Evolutionary conservation across 257 asterid species (phyloP), one percentile per base, ranked within the genome.

Genomic region (Linderniella brevidens): DNA sequence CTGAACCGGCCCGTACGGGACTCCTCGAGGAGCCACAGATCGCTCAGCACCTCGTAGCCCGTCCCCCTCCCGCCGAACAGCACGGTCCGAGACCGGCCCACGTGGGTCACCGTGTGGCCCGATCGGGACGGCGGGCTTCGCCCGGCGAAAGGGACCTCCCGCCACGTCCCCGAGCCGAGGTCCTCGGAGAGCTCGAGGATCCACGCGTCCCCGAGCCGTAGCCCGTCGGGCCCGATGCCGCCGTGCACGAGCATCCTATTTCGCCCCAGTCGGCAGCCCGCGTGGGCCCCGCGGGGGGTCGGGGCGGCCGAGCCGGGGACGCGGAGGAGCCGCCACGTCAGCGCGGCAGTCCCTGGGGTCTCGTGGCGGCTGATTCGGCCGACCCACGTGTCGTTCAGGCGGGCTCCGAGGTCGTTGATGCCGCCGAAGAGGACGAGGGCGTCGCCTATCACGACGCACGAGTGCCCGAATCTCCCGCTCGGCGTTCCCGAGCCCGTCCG

Each of bases 231-330:
- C 17, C 95, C 95, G 8, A 87, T 87, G 38, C 97, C 97, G 4
- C 95, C 97, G 37, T 80, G 92, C 66, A 83, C 54, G 14, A 87
- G 76, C 82, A 88, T 72, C 48, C 62, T 68, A 47, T 53, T 68
- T 49, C 54, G 59, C 13, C 72, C 82, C 4, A 83, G 53, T 71
- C 67, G 64, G 52, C 95, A 80, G 44, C 80, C 93, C 1, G 95
- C 92, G 42, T 88, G 97, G 47, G 97, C 97, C 0, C 97, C 97
- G 9, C 97, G 73, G 0, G 97, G 90, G 3, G 82, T 80, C 18
- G 95, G 90, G 8, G 60, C 71, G 15, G 52, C 42, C 1, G 75
- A 36, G 36, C 74, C 78, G 32, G 32, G 32, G 0, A 78, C 67
- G 13, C 77, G 78, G 19, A 87, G 86, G 18, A 73, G 76, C 51